Conservation (phyloP, 2,329 filamentous ascomycete species). For the Colletotrichum sp. region DNA sequence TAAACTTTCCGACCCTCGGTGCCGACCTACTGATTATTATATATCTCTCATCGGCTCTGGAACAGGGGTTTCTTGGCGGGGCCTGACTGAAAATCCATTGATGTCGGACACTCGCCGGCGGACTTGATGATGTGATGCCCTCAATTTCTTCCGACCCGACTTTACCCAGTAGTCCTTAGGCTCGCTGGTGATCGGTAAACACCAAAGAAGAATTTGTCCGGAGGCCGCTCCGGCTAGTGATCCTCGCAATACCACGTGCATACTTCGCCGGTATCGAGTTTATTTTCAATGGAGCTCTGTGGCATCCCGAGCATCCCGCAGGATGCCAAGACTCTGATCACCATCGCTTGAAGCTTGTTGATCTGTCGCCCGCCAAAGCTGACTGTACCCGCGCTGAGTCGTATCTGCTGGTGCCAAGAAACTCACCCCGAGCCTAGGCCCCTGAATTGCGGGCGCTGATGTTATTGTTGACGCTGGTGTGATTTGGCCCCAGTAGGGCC, state of each 20-base stretch:
- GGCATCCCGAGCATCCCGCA: neutral
- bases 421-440: neutral
- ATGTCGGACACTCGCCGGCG: neutral
- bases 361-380: neutral
- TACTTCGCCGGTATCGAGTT: neutral
- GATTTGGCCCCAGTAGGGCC: fast-evolving
- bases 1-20: neutral
- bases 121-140: neutral
- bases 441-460: neutral
- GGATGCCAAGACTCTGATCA: neutral
- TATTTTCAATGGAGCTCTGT: neutral
- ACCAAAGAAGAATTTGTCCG: neutral
- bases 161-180: neutral
- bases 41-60: neutral
- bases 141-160: neutral
- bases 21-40: neutral
- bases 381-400: neutral
- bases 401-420: neutral
- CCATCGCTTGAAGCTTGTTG: neutral
- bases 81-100: fast-evolving
- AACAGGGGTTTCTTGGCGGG: neutral
- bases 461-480: neutral
- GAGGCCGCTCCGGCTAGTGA: neutral
- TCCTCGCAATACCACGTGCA: neutral
- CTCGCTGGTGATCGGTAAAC: neutral